phyloP scores from a whole-genome alignment of 768 basidiomycete genomes.

The Glaciozyma martinii region DNA sequence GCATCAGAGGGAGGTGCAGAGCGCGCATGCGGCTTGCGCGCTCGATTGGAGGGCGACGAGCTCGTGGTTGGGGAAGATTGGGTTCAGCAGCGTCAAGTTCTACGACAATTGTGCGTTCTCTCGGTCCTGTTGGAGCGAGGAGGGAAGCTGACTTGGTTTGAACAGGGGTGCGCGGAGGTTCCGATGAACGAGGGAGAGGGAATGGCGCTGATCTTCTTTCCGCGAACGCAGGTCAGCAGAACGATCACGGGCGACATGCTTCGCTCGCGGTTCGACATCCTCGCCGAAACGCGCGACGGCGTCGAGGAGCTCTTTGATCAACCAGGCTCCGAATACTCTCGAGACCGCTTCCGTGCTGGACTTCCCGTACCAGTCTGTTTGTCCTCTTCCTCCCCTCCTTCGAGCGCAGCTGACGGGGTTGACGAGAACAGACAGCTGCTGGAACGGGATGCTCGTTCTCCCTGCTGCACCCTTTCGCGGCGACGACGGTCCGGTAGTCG shows the following conservation, averaged over 20 bases:
- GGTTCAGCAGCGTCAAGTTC: conserved; percentile 5
- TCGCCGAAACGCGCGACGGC: conserved; percentile 29
- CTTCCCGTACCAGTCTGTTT: conserved; percentile 22
- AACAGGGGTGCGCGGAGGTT: neutral
- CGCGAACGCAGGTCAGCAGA: conserved; percentile 11
- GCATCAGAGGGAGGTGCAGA: conserved; percentile 25
- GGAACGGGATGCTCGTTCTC: conserved; percentile 36
- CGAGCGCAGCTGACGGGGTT: neutral
- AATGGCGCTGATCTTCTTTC: neutral
- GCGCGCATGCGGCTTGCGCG: conserved; percentile 34
- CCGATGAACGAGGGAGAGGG: neutral
- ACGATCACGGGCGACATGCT: conserved; percentile 13
- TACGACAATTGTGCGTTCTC: conserved; percentile 30
- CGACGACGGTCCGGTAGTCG: neutral
- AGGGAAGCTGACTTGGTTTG: neutral
- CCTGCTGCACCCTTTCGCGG: conserved; percentile 28
- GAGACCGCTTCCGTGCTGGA: neutral
- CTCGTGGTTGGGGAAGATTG: neutral
- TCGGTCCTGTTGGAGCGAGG: neutral
- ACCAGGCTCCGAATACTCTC: conserved; percentile 21
- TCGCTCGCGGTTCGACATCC: conserved; percentile 25
- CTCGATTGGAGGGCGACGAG: conserved; percentile 34
- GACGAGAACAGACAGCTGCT: conserved; percentile 30
- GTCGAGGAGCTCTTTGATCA: conserved; percentile 29
- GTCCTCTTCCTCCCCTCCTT: neutral